These are phyloP conservation scores for Fraxinus greggii DNA, from an alignment of 305 asterid species.

Conservation along the genomic window DNA sequence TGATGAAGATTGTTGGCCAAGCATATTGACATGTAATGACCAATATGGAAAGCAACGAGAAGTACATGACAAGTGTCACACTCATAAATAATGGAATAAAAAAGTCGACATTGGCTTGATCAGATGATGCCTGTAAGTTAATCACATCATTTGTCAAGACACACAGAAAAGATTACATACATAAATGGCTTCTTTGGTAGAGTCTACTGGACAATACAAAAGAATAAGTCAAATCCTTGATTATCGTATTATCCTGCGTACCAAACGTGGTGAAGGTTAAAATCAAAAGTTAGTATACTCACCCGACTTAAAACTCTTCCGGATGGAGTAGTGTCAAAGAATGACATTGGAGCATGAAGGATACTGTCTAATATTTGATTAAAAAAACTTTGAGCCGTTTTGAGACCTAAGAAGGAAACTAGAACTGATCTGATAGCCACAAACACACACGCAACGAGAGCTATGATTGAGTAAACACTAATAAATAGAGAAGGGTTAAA, in stretches of 20 bases:
- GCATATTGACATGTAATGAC: slow-evolving; percentile 54
- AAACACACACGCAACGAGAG: slow-evolving; percentile 29
- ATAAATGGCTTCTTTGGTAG: neutral
- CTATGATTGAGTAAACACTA: slow-evolving; percentile 40
- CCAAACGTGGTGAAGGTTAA: neutral
- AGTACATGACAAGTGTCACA: slow-evolving; percentile 35
- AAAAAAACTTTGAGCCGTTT: slow-evolving; percentile 55
- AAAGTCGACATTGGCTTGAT: slow-evolving; percentile 56
- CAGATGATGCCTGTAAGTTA: slow-evolving; percentile 55
- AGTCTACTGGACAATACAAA: neutral
- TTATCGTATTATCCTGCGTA: neutral
- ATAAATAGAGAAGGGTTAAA: slow-evolving; percentile 50
- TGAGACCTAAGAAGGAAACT: slow-evolving; percentile 44
- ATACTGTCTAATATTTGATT: slow-evolving; percentile 45
- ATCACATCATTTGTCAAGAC: neutral
- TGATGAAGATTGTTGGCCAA: slow-evolving; percentile 61
- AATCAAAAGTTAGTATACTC: slow-evolving; percentile 15
- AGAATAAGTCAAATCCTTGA: neutral
- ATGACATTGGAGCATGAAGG: slow-evolving; percentile 81
- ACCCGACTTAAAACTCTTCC: slow-evolving; percentile 74
- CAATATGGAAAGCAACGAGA: slow-evolving; percentile 44
- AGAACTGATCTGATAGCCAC: slow-evolving; percentile 33
- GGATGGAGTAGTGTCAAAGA: slow-evolving; percentile 88
- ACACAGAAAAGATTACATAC: neutral
- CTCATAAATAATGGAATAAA: slow-evolving; percentile 48